Conservation (phyloP, 305 asterid species). For the Rubia balearica region DNA sequence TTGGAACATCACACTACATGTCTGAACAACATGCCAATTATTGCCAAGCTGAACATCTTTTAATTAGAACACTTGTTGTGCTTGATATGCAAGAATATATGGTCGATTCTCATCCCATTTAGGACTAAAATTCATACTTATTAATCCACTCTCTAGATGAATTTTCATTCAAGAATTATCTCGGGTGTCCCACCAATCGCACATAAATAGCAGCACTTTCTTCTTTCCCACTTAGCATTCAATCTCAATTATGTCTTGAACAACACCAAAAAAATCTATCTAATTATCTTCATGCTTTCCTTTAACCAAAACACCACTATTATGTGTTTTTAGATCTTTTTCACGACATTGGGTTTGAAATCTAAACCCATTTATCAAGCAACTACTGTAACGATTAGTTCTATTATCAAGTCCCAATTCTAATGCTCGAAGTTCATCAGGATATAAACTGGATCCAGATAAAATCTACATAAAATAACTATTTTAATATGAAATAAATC, state of each 20-base stretch:
- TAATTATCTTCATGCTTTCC: not conserved
- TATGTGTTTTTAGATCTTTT: not conserved
- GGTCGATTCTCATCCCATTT: not conserved
- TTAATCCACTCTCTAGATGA: not conserved
- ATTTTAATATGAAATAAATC: no score
- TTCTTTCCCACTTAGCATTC: not conserved
- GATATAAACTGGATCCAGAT: not conserved
- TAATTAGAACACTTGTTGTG: not conserved
- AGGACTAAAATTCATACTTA: not conserved
- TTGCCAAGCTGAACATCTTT: not conserved
- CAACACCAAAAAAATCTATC: not conserved
- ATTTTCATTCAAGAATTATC: not conserved
- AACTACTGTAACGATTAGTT: not conserved
- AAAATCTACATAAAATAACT: not conserved
- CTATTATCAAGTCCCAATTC: not conserved
- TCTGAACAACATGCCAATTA: not conserved
- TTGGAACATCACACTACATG: not conserved
- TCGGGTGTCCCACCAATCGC: not conserved
- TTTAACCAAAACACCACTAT: not conserved
- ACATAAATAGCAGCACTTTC: not conserved
- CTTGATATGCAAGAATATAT: not conserved
- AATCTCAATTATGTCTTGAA: not conserved
- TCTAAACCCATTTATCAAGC: not conserved
- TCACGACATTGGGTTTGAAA: not conserved
- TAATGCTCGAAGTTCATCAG: not conserved